Evolutionary conservation across 2,329 filamentous ascomycete species (phyloP).

Genomic region (Fusarium compactum): DNA sequence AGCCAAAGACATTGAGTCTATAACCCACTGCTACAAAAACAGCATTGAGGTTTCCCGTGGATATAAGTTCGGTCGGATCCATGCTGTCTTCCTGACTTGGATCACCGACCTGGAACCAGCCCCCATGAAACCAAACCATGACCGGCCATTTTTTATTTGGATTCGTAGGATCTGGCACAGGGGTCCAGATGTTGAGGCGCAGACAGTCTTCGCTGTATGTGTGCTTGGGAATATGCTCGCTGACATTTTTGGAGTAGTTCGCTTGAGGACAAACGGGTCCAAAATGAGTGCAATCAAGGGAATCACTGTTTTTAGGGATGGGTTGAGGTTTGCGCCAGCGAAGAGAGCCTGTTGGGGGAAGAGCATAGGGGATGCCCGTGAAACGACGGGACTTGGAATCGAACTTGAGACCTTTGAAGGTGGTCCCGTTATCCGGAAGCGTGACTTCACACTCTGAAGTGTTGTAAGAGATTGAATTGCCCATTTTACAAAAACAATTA

Average conservation of each 20-base stretch:
- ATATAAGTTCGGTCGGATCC: constrained; percentile 59
- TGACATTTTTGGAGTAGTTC: constrained; percentile 22
- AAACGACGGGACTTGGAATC: constrained; percentile 53
- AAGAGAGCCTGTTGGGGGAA: constrained; percentile 48
- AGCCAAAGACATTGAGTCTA: constrained; percentile 18
- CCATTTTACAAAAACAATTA: neutral
- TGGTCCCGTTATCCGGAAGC: neutral
- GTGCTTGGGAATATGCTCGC: constrained; percentile 20
- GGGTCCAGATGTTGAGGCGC: constrained; percentile 2
- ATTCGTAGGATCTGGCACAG: neutral
- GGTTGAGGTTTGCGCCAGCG: constrained; percentile 13
- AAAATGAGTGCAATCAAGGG: neutral
- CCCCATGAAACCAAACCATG: constrained; percentile 57
- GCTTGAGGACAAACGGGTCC: constrained; percentile 11
- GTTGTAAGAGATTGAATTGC: constrained; percentile 19
- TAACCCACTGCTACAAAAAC: constrained; percentile 12
- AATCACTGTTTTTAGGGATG: neutral
- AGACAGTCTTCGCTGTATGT: constrained; percentile 21
- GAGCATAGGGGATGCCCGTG: constrained; percentile 55
- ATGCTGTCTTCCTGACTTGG: constrained; percentile 57
- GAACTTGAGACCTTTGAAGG: constrained; percentile 51
- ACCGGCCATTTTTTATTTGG: constrained; percentile 45
- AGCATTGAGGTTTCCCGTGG: constrained; percentile 32
- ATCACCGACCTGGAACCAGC: constrained; percentile 62
- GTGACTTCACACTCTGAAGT: constrained; percentile 5